Conservation (phyloP, 257 asterid species). For the Rauvolfia tetraphylla region DNA sequence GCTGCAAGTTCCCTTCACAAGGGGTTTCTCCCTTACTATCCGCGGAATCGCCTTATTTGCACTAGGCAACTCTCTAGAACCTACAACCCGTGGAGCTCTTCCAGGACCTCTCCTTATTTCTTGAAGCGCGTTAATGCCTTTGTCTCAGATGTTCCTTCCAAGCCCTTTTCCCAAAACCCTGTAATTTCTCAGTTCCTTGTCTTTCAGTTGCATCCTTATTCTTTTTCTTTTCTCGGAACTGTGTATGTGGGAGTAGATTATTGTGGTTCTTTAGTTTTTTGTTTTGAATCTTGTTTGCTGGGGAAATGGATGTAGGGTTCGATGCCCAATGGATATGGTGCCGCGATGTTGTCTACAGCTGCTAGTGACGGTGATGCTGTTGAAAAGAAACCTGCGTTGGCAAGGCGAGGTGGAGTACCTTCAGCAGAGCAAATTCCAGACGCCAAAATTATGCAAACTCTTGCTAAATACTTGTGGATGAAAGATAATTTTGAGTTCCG, state of each 20-base stretch:
- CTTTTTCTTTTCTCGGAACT: no score
- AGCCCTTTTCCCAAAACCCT: constrained; percentile 39
- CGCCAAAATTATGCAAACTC: constrained; percentile 57
- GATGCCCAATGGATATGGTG: constrained; percentile 40
- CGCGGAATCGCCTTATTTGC: constrained; percentile 13
- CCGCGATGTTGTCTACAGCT: constrained; percentile 60
- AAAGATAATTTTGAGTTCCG: constrained; percentile 78
- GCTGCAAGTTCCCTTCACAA: constrained; percentile 4
- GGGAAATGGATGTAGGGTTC: constrained; percentile 30
- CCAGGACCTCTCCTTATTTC: constrained; percentile 36
- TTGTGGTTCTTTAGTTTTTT: not conserved
- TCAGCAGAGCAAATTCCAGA: constrained; percentile 46
- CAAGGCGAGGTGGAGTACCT: constrained; percentile 33
- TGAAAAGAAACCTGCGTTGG: constrained; percentile 26
- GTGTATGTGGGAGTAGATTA: not conserved
- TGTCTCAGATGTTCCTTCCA: constrained; percentile 61
- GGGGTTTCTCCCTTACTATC: not conserved
- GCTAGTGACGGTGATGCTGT: constrained; percentile 16
- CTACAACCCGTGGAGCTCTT: constrained; percentile 42
- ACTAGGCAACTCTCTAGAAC: constrained; percentile 35
- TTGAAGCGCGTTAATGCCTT: constrained; percentile 52
- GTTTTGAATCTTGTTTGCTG: not conserved
- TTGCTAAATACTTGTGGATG: constrained; percentile 84
- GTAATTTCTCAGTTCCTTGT: constrained; percentile 23
- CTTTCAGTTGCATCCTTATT: not conserved